Evolutionary conservation across 1,139 yeast species (phyloP), one percentile per base, ranked within the genome.

Genomic region (Lodderomyces metapsilosis): DNA sequence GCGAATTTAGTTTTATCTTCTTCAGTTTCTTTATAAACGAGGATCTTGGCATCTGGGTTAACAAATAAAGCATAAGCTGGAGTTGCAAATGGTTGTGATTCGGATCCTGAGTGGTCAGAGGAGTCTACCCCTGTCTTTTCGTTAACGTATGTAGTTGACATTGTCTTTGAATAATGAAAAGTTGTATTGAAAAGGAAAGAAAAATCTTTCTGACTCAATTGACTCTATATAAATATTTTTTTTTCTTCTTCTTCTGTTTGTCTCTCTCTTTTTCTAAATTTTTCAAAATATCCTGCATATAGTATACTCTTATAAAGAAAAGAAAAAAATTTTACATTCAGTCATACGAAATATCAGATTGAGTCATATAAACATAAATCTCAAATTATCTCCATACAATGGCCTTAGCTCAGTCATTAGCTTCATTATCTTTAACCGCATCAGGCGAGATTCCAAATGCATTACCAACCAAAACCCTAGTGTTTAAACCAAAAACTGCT

Each of bases 401-500:
- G 84, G 79, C 84, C 42, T 70, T 79, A 50, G 82, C 74, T 66
- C 79, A 78, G 59, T 66, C 82, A 10, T 74, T 82, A 54, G 79
- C 83, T 36, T 74, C 78, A 41, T 67, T 81, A 52, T 76, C 84
- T 38, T 62, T 80, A 52, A 69, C 76, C 36, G 66, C 74, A 30
- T 71, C 71, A 23, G 50, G 70, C 18, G 56, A 69, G 34, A 56
- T 60, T 32, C 78, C 65, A 30, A 56, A 61, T 34, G 73, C 79
- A 3, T 51, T 63, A 28, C 64, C 79, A 34, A 80, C 86, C 49
- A 88, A 88, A 63, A 77, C 92, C 4, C 74, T 88, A 51, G 89
- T 88, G 25, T 88, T 88, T 76, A 88, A 88, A 68, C 96, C 96
- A 54, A 88, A 88, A 66, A 88, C 96, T 38, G 84, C 95, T 42